Evolutionary conservation across 306 rosid genomes (phyloP), one percentile per base, ranked within the genome.

Genomic region (Oemleria cerasiformis): DNA sequence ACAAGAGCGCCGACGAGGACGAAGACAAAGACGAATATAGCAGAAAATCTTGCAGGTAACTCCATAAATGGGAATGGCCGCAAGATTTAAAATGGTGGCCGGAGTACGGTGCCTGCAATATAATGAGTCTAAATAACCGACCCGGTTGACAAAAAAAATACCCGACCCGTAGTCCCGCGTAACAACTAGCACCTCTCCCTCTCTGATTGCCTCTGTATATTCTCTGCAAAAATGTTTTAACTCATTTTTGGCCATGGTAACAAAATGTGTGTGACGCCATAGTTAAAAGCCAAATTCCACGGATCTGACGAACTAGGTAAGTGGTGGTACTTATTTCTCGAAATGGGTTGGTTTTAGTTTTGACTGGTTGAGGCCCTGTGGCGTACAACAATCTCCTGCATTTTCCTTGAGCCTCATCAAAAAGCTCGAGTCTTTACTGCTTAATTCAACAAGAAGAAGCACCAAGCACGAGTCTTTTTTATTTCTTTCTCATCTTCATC

Each of bases 1-100:
- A 74, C 43, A 54, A 86, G 88, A 76, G 87, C 88, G 75, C 95
- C 93, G 84, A 66, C 66, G 70, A 88, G 77, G 59, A 92, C 75
- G 59, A 85, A 1, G 70, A 79, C 45, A 75, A 77, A 68, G 58
- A 54, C 15, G 34, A 78, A 71, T 10, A 86, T 6, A 6, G 63
- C 81, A 20, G 79, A 55, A 47, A 79, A 81, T 73, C 86, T 75
- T 0, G 88, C 72, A 16, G 89, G 41, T 3, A 86, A 79, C 73
- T 86, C 85, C 79, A 83, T 65, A 56, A 56, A n/a, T 8, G 78
- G 66, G 36, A 76, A 63, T 9, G 79, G 67, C 17, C 69, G 63
- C 84, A 76, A 63, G 58, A 78, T 53, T 30, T 83, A 76, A 65
- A 50, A 81, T 75, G 53, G 63, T 71, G 30, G 75, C 76, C 43